Evolutionary conservation across 1,139 yeast genomes (phyloP), one percentile per base, ranked within the genome.

Genomic region (Magnusiomyces ingens): DNA sequence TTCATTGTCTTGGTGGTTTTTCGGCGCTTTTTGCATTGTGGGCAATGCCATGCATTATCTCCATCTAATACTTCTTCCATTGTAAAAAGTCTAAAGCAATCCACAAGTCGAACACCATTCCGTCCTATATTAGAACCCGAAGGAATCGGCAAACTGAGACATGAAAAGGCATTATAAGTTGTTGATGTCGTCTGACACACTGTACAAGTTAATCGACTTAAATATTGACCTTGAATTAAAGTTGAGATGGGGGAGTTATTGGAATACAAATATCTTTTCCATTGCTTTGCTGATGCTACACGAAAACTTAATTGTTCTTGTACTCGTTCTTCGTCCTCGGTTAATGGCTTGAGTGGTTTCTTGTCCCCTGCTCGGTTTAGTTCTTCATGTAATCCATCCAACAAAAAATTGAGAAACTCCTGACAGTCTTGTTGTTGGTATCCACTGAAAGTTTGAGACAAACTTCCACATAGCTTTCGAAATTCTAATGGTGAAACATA

Each of bases 351-450:
- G 62, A 76, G 65, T 29, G 81, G 75, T 2, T 78, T 76, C 51
- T 73, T 73, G 44, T 75, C 77, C 17, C 84, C 84, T 70, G 81
- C 79, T 60, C 82, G 84, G 63, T 88, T 88, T 57, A 93, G 74
- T 64, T 93, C 99, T 65, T 89, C 95, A 66, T 93, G 98, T 37
- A 93, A 71, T 0, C 90, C 84, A 67, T 90, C 98, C 49, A 93
- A 73, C 17, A 93, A 65, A 63, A 89, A 90, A 52, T 86, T 88
- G 58, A 93, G 75, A 65, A 90, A 90, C 66, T 93, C 98, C 55
- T 90, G 90, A 59, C 95, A 88, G 68, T 93, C 99, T 66, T 93
- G 99, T 68, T 93, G 98, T 53, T 88, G 91, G 60, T 71, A 74
- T n/a, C 85, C 83, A 12, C 80, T 79, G 68, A 88, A 88, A 32